Conservation (phyloP, 495 filamentous ascomycete genomes). For the Hypoxylon fuscum region DNA sequence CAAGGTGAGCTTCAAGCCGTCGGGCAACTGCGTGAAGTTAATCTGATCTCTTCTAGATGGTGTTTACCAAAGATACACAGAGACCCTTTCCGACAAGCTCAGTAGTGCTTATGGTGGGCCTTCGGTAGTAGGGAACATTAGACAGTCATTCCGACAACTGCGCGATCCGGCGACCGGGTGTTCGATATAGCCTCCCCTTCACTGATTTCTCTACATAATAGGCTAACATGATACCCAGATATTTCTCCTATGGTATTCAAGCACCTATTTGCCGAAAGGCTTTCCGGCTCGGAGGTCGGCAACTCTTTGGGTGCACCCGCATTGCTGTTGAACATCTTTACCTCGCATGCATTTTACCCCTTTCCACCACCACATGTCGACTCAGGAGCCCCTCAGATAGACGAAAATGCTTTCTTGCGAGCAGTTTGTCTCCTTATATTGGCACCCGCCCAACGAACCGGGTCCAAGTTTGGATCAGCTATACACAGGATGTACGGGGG, state of each 20-base stretch:
- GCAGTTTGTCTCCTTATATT: conserved; percentile 7
- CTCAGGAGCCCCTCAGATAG: conserved; percentile 4
- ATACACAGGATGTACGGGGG: neutral
- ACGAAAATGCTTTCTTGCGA: conserved; percentile 14
- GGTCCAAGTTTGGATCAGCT: neutral
- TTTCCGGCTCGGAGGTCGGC: neutral
- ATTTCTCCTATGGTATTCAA: conserved; percentile 12
- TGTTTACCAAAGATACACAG: conserved; percentile 18
- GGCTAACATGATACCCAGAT: neutral
- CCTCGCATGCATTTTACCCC: conserved; percentile 17
- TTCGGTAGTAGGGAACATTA: neutral
- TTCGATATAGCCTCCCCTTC: neutral
- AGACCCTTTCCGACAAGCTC: neutral
- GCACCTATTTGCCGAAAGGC: neutral
- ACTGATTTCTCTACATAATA: neutral
- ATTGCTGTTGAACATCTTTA: conserved; percentile 10
- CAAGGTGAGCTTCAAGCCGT: conserved; percentile 1
- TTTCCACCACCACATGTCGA: conserved; percentile 8
- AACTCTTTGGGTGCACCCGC: neutral
- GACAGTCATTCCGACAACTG: conserved; percentile 7
- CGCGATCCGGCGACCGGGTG: conserved; percentile 9
- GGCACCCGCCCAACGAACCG: neutral
- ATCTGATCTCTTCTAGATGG: conserved; percentile 3
- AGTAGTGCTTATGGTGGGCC: neutral
- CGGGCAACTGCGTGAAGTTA: neutral